Conservation (phyloP, 768 basidiomycete genomes). For the Suillus occidentalis region DNA sequence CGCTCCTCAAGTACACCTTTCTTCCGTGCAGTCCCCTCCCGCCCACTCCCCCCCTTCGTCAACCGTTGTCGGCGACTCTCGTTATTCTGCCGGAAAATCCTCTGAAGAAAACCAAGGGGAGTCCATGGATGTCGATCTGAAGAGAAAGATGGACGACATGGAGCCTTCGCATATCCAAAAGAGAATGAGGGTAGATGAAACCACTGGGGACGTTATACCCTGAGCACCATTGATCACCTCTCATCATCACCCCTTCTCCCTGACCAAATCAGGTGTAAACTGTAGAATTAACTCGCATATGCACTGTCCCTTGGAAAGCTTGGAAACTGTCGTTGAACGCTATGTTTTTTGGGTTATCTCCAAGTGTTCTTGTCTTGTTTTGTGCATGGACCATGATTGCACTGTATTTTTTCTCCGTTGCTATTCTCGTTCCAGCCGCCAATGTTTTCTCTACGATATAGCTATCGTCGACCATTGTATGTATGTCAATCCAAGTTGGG, state of each 20-base stretch:
- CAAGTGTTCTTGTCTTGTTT: constrained; percentile 21
- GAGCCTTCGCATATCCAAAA: constrained; percentile 56
- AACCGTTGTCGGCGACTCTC: constrained; percentile 33
- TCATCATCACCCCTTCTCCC: constrained; percentile 16
- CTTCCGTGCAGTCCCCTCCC: constrained; percentile 50
- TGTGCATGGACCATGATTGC: constrained; percentile 36
- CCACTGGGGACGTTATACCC: constrained; percentile 52
- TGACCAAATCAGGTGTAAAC: constrained; percentile 27
- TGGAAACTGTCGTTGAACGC: constrained; percentile 32
- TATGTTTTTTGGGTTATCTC: constrained; percentile 33
- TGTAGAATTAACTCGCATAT: constrained; percentile 27
- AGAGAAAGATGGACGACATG: constrained; percentile 56
- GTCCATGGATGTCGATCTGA: constrained; percentile 56
- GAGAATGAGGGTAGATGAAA: constrained; percentile 71
- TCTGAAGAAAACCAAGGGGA: constrained; percentile 42
- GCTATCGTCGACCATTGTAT: constrained; percentile 31
- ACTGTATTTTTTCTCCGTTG: constrained; percentile 29
- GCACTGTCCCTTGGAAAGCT: constrained; percentile 30
- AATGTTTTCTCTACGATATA: constrained; percentile 13
- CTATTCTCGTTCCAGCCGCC: constrained; percentile 16
- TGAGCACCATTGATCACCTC: constrained; percentile 34
- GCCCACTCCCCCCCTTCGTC: constrained; percentile 53
- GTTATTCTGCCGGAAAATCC: constrained; percentile 35
- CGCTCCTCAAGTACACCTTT: constrained; percentile 27
- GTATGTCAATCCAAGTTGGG: constrained; percentile 25